Base-by-base conservation (phyloP, 2,329 filamentous ascomycete genomes). In the Fusarium duplospermum region DNA sequence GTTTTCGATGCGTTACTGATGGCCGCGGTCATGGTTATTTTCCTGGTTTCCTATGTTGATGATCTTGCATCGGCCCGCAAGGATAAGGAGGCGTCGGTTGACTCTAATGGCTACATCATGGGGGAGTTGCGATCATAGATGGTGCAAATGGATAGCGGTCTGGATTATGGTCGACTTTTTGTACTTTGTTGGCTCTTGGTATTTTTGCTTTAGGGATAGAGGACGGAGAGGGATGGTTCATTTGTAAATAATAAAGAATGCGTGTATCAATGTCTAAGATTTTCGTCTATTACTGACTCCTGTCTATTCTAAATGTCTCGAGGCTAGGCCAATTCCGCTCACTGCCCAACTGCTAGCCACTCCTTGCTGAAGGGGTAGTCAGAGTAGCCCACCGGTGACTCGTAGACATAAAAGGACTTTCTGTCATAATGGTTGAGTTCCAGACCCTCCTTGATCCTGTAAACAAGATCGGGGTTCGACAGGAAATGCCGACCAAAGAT, bases 21-120 rank as follows among this genome's bases (percentile, higher is more conserved):
- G 81, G 20, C 79, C 0, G 27, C 72, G 8, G 76, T 78, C 79
- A 89, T 85, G 35, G 82, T 88, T 0, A 82, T 87, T n/a, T 81
- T 85, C 10, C 18, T 52, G 18, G 4, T 52, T 31, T 52, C 9
- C 5, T 52, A 52, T 8, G 47, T 52, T 52, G 47, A 52, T 8
- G 47, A 4, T 14, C 27, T 52, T n/a, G 7, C 11, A 20, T 31
- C 47, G 27, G 6, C 11, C 4, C 47, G 27, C 10, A 52, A 52
- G 47, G 47, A 52, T 8, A 52, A 52, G 18, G 47, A 52, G 27
- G 47, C 47, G 1, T 52, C 47, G 1, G 47, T 52, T 20, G 47
- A 52, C 3, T 52, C 47, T 3, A n/a, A 31, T n/a, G 27, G 47
- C 0, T 18, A 52, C 11, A n/a, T 52, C 27, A 31, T 52, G 47